A percentile compares a stretch with the other conserved stretches of the same genome.
These are phyloP conservation scores for Strobilomyces echinocephalus DNA, from an alignment of 768 basidiomycete species.

Conservation along the genomic window DNA sequence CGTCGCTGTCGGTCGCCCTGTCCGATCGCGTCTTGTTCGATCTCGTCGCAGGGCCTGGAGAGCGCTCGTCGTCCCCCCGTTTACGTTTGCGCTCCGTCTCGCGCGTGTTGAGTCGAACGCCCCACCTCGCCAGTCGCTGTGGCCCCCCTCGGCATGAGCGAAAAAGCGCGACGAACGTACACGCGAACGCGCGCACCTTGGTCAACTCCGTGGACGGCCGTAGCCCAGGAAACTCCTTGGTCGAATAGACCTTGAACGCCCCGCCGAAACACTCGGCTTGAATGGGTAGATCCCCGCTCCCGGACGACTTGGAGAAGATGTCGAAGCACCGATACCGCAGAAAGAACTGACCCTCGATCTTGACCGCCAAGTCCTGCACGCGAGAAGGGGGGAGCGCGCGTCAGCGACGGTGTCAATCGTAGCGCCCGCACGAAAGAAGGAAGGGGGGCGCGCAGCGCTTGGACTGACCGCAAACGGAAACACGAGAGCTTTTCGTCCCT, in stretches of 20 bases:
- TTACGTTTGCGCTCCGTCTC: conserved; percentile 35
- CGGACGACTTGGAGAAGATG: conserved; percentile 39
- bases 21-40: background rate
- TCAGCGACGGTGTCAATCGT: background rate
- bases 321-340: conserved; percentile 72
- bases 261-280: conserved; percentile 67
- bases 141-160: background rate
- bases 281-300: conserved; percentile 35
- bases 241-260: conserved; percentile 64
- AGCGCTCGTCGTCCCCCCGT: conserved; percentile 21
- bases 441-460: background rate
- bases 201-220: conserved; percentile 66
- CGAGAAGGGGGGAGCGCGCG: background rate
- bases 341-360: conserved; percentile 60
- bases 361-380: conserved; percentile 61
- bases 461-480: conserved; percentile 61
- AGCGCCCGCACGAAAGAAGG: too few species aligned
- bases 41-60: conserved; percentile 4
- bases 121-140: conserved; percentile 33
- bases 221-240: conserved; percentile 71
- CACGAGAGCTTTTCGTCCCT: conserved; percentile 48
- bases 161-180: background rate
- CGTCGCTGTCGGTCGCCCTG: conserved; percentile 25
- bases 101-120: conserved; percentile 34
- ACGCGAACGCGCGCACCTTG: conserved; percentile 36